A percentile compares a stretch with the other conserved stretches of the same genome.
Evolutionary conservation across 2,329 filamentous ascomycete genomes (phyloP).

Genomic region (Amauroascus verrucosus): DNA sequence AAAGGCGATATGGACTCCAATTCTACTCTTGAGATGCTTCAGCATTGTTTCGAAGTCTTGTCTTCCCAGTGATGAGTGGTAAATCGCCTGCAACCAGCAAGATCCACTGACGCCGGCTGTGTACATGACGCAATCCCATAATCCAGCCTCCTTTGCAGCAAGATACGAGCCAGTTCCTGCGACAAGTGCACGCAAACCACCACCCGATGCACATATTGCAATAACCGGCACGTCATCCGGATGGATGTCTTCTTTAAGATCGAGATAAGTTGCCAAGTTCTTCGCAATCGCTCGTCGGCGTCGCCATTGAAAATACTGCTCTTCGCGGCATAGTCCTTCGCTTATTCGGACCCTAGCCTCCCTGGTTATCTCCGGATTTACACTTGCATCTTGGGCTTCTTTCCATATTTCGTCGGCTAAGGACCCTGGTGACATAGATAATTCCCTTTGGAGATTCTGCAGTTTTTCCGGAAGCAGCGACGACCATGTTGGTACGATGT

Average conservation of each 20-base stretch:
- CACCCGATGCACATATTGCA: constrained; percentile 88
- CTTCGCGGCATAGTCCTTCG: constrained; percentile 68
- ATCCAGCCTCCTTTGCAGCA: constrained; percentile 70
- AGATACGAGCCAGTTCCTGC: constrained; percentile 81
- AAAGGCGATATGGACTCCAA: constrained; percentile 84
- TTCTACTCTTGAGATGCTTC: constrained; percentile 73
- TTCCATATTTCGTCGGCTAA: constrained; percentile 88
- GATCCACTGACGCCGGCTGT: constrained; percentile 91
- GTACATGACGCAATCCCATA: constrained; percentile 92
- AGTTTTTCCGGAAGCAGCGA: constrained; percentile 64
- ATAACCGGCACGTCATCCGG: constrained; percentile 88
- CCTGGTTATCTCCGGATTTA: constrained; percentile 79
- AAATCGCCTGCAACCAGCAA: constrained; percentile 88
- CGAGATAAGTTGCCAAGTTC: constrained; percentile 73
- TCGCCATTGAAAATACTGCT: constrained; percentile 61
- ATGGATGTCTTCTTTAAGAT: constrained; percentile 66
- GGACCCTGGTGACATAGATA: constrained; percentile 78
- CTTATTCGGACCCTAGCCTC: constrained; percentile 76
- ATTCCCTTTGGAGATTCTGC: constrained; percentile 72
- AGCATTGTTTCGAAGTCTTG: constrained; percentile 60
- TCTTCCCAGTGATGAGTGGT: constrained; percentile 65
- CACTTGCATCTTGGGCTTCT: constrained; percentile 71
- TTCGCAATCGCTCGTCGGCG: constrained; percentile 58
- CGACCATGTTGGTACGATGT: constrained; percentile 75
- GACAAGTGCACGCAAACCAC: constrained; percentile 78